Conservation (phyloP, 2,329 filamentous ascomycete genomes). For the Nannizziopsis barbatae region DNA sequence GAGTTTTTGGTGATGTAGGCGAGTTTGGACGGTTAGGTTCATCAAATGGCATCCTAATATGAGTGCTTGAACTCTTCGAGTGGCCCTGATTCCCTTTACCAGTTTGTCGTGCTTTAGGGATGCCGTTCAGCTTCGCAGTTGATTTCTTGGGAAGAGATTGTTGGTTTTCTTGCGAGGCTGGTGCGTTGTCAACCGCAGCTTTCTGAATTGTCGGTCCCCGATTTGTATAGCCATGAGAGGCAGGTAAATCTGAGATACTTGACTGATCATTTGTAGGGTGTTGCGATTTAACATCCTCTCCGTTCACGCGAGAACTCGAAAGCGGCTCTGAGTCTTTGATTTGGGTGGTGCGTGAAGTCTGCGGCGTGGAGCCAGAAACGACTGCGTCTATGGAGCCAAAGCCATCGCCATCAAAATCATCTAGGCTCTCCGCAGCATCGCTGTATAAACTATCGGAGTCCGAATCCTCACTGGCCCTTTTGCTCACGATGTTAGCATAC, state of each 20-base stretch:
- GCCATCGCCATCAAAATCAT: constrained; percentile 31
- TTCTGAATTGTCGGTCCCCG: no score
- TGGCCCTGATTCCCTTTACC: neutral
- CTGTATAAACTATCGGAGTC: constrained; percentile 41
- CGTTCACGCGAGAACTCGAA: neutral
- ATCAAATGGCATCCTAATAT: neutral
- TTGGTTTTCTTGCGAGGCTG: neutral
- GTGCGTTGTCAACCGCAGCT: no score
- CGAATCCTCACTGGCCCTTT: constrained; percentile 24
- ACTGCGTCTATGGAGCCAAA: constrained; percentile 43
- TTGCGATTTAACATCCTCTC: neutral
- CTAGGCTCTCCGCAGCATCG: constrained; percentile 33
- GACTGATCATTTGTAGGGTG: neutral
- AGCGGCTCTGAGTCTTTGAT: neutral
- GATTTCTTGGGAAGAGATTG: neutral
- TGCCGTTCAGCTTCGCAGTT: neutral
- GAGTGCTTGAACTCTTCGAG: no score
- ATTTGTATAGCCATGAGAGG: neutral
- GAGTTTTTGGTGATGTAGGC: neutral
- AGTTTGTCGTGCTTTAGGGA: neutral
- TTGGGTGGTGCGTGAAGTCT: neutral
- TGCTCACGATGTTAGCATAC: neutral
- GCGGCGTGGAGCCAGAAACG: constrained; percentile 17
- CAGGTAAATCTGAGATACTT: neutral
- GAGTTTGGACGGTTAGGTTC: neutral